Conservation (phyloP, 768 basidiomycete genomes). For the Pilatotrama ljubarskyi region DNA sequence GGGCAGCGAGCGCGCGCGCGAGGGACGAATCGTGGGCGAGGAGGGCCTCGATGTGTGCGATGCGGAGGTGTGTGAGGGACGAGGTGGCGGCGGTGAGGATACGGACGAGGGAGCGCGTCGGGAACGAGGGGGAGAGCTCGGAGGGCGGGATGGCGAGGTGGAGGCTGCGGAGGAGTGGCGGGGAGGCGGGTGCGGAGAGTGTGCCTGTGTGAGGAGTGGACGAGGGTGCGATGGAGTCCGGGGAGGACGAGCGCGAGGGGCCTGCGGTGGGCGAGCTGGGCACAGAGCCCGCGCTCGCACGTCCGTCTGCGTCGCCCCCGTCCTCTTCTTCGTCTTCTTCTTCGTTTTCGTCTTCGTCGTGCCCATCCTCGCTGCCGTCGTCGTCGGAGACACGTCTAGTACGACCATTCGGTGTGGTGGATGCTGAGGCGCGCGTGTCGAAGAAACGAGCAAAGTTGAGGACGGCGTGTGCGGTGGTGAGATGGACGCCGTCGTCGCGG, state of each 20-base stretch:
- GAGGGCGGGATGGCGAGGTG: constrained; percentile 4
- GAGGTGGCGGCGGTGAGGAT: background rate
- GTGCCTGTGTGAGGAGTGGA: background rate
- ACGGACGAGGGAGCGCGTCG: background rate
- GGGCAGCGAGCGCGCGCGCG: background rate
- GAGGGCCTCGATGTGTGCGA: constrained; percentile 5
- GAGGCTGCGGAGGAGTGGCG: background rate
- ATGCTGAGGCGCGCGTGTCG: background rate
- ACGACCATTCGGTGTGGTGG: too few species aligned
- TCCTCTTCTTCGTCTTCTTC: background rate
- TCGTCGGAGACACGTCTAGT: too few species aligned
- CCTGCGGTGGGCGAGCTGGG: background rate
- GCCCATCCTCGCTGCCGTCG: too few species aligned
- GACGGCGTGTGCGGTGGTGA: background rate
- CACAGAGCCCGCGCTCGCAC: background rate
- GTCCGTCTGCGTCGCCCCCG: background rate
- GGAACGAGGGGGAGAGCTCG: constrained; percentile 2
- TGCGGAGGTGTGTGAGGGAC: constrained; percentile 10
- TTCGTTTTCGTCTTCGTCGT: background rate
- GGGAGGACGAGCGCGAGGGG: constrained; percentile 1
- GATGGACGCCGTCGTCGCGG: background rate
- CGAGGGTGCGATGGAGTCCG: background rate
- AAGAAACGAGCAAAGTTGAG: background rate
- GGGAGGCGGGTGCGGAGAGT: background rate
- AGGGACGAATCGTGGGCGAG: constrained; percentile 7